These are phyloP conservation scores for Elsinoe arachidis DNA, from an alignment of 2,329 filamentous ascomycete species.

Conservation along the genomic window DNA sequence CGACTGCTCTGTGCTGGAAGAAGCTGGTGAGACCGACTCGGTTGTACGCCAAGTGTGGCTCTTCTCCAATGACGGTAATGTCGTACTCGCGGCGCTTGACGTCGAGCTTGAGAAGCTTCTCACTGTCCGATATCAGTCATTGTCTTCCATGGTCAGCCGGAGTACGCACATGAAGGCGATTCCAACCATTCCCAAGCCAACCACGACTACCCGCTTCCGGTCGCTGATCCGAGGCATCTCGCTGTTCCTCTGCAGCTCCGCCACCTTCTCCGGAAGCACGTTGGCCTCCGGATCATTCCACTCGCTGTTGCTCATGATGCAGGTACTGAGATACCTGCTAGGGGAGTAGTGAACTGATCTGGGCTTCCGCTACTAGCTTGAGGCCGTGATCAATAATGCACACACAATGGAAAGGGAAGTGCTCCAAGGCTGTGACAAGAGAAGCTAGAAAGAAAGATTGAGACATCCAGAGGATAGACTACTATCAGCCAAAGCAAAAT, in stretches of 20 bases:
- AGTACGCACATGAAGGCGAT: slow-evolving; percentile 70
- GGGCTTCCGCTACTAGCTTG: neutral
- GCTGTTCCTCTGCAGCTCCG: slow-evolving; percentile 25
- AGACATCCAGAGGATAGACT: too few species aligned
- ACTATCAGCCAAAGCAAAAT: slow-evolving; percentile 4
- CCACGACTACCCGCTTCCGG: slow-evolving; percentile 66
- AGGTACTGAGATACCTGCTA: neutral
- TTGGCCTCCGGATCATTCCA: slow-evolving; percentile 41
- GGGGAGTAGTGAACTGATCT: neutral
- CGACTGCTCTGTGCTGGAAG: slow-evolving; percentile 76
- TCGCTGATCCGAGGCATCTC: slow-evolving; percentile 29
- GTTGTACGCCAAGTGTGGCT: slow-evolving; percentile 82
- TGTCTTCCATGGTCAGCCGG: neutral
- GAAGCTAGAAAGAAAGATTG: neutral
- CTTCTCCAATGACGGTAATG: slow-evolving; percentile 78
- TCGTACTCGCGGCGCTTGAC: slow-evolving; percentile 66
- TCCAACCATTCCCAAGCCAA: slow-evolving; percentile 86
- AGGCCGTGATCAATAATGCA: neutral
- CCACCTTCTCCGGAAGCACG: slow-evolving; percentile 36
- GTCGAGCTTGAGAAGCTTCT: slow-evolving; percentile 82
- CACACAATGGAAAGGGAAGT: too few species aligned
- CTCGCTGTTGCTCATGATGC: slow-evolving; percentile 34
- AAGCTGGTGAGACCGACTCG: slow-evolving; percentile 82
- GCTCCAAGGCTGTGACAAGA: neutral
- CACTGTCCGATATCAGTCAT: slow-evolving; percentile 42